Evolutionary conservation across 2,329 filamentous ascomycete genomes (phyloP).

Genomic region (Bisporella sp.): DNA sequence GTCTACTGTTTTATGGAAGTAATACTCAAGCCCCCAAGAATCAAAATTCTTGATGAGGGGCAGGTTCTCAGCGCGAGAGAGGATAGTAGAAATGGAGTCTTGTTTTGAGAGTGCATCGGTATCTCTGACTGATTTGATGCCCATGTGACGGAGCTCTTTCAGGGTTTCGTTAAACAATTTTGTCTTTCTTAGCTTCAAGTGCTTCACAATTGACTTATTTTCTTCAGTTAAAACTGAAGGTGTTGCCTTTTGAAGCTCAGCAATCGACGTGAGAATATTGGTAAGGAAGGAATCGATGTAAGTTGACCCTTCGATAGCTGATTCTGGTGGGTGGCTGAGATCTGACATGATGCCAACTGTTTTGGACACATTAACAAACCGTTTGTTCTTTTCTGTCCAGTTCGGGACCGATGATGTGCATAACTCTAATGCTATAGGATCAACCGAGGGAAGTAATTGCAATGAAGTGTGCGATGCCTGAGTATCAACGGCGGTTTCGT

Average conservation of each 20-base stretch:
- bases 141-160: conserved; percentile 80
- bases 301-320: conserved; percentile 47
- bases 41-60: conserved; percentile 6
- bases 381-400: conserved; percentile 44
- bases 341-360: conserved; percentile 71
- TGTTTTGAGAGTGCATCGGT: conserved; percentile 68
- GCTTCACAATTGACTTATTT: conserved; percentile 76
- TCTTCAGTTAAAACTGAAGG: conserved; percentile 77
- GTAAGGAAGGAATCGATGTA: conserved; percentile 63
- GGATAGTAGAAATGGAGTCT: conserved; percentile 59
- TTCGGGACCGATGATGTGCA: conserved; percentile 26
- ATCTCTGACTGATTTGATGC: conserved; percentile 75
- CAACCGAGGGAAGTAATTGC: conserved; percentile 14
- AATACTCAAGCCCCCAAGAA: conserved; percentile 51
- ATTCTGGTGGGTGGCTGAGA: conserved; percentile 45
- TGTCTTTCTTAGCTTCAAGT: conserved; percentile 84
- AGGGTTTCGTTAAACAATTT: conserved; percentile 86
- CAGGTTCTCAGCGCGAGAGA: conserved; percentile 50
- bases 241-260: conserved; percentile 75
- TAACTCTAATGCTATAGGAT: conserved; percentile 19
- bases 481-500: conserved; percentile 23
- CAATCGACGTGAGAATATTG: conserved; percentile 60
- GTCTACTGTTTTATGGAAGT: conserved; percentile 75
- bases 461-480: conserved; percentile 1
- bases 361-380: conserved; percentile 63